Percentiles rank a stretch among this genome's conserved stretches.
Conservation (phyloP, 176 grass and related monocot species). For the Luzula sylvatica region DNA sequence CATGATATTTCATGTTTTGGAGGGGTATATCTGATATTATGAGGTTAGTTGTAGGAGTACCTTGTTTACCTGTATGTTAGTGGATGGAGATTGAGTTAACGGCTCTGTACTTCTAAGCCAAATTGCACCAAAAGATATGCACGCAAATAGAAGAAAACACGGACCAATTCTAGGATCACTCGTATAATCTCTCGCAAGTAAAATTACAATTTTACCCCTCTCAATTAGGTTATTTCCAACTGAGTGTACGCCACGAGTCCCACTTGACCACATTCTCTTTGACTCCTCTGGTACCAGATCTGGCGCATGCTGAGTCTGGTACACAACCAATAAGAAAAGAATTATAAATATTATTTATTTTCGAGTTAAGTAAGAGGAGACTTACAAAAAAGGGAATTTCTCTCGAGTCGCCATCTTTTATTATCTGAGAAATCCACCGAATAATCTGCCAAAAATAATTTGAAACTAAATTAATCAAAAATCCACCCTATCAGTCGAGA, state of each 20-base stretch:
- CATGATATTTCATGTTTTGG: too few species aligned
- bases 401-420: conserved; percentile 83
- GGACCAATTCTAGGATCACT: conserved; percentile 66
- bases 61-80: conserved; percentile 28
- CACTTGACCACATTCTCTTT: conserved; percentile 42
- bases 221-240: conserved; percentile 34
- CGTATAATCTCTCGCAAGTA: conserved; percentile 47
- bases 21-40: too few species aligned
- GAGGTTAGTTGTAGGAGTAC: too few species aligned
- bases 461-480: conserved; percentile 2
- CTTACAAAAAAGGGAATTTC: conserved; percentile 97
- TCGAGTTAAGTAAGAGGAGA: conserved; percentile 13
- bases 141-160: conserved; percentile 61
- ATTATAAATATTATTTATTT: too few species aligned
- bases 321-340: conserved; percentile 1
- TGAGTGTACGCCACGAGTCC: conserved; percentile 40
- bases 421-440: conserved; percentile 72
- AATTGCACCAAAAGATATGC: conserved; percentile 66
- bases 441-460: conserved; percentile 53
- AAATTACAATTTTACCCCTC: conserved; percentile 25
- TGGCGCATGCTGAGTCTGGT: conserved; percentile 59
- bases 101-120: conserved; percentile 53
- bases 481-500: background rate
- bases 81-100: conserved; percentile 19
- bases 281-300: conserved; percentile 70